Evolutionary conservation across 78 protist genomes (phyloP).

Genomic region (Dictyostelium capitatum): DNA sequence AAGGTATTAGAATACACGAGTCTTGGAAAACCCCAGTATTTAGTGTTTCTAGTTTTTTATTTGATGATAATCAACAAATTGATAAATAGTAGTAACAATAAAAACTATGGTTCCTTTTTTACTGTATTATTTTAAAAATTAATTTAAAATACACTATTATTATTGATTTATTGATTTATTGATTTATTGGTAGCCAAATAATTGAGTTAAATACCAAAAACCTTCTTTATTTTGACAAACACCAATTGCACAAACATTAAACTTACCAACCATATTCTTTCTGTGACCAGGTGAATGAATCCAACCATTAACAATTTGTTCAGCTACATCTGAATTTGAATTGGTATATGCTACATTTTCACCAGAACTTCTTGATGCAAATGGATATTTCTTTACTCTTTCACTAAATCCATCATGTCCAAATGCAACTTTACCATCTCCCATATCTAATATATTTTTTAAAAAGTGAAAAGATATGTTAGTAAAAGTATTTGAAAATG

Average conservation of each 20-base stretch:
- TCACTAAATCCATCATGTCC: slow-evolving; percentile 82
- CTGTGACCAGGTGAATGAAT: slow-evolving; percentile 78
- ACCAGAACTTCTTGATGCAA: slow-evolving; percentile 14
- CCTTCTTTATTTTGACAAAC: slow-evolving; percentile 44
- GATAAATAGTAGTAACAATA: no score
- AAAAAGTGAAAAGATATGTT: no score
- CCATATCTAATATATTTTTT: slow-evolving; percentile 79
- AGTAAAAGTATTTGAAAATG: no score
- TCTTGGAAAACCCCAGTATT: slow-evolving; percentile 34
- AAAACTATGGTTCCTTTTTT: background rate
- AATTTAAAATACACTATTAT: background rate
- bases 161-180: background rate
- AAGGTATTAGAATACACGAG: background rate
- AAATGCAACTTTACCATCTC: slow-evolving; percentile 53
- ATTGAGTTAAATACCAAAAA: slow-evolving; percentile 66
- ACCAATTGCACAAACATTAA: slow-evolving; percentile 54
- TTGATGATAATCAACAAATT: background rate
- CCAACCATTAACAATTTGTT: slow-evolving; percentile 72
- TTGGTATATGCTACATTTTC: slow-evolving; percentile 77
- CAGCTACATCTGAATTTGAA: slow-evolving; percentile 8
- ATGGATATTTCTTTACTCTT: slow-evolving; percentile 42
- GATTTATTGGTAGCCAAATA: slow-evolving; percentile 31
- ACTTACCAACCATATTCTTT: slow-evolving; percentile 47
- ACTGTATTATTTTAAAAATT: no score
- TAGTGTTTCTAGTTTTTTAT: slow-evolving; percentile 15